phyloP scores from a whole-genome alignment of 352 stramenopile species.

The Phytophthora multivora region DNA sequence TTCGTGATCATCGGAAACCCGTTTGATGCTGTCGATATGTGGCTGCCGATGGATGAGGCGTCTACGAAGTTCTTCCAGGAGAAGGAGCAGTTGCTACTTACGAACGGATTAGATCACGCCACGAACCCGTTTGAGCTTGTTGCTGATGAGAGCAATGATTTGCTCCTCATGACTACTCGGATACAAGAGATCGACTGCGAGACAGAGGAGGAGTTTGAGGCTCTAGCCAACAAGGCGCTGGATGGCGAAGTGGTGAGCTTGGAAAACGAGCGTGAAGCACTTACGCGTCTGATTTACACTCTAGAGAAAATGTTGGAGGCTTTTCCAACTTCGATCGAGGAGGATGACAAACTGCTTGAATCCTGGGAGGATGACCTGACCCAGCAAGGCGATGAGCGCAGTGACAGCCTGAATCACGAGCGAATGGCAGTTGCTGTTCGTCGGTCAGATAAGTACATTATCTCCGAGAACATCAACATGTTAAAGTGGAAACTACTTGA shows the following conservation, averaged over 20 bases:
- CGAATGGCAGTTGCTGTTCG: conserved; percentile 62
- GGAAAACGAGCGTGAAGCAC: conserved; percentile 54
- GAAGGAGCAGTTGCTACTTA: conserved; percentile 50
- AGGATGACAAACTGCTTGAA: conserved; percentile 45
- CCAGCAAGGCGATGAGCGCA: conserved; percentile 23
- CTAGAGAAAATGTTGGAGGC: conserved; percentile 64
- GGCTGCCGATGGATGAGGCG: conserved; percentile 64
- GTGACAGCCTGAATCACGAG: conserved; percentile 41
- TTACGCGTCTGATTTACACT: conserved; percentile 65
- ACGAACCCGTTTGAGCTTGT: conserved; percentile 70
- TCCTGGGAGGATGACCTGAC: conserved; percentile 26
- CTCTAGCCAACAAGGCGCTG: conserved; percentile 46
- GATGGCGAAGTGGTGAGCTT: conserved; percentile 59
- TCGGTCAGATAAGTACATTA: conserved; percentile 65
- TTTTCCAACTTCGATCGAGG: conserved; percentile 51
- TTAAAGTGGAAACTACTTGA: conserved; percentile 75
- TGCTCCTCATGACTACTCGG: conserved; percentile 64
- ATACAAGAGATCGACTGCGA: conserved; percentile 71
- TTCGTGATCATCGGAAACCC: conserved; percentile 75
- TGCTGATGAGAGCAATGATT: conserved; percentile 61
- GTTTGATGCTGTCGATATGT: conserved; percentile 77
- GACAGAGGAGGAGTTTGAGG: conserved; percentile 42
- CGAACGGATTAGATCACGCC: conserved; percentile 65
- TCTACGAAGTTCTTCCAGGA: conserved; percentile 48
- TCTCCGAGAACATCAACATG: conserved; percentile 68